phyloP scores from a whole-genome alignment of 75 land plant genomes.

The Sequoia sempervirens region DNA sequence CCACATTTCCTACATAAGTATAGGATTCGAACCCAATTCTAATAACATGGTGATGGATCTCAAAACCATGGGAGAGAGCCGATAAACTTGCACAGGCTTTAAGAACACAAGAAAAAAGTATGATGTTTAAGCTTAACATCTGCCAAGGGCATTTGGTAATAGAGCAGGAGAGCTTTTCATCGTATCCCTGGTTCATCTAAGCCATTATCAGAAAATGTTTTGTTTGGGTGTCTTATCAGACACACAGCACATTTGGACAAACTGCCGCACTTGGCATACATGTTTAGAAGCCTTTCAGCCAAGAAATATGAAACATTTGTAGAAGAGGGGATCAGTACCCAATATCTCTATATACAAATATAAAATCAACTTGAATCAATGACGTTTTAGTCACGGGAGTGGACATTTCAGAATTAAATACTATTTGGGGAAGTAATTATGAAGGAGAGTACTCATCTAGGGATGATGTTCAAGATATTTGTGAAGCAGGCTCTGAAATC shows the following conservation, averaged over 20 bases:
- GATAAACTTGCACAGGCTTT: neutral
- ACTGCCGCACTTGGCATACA: conserved; percentile 7
- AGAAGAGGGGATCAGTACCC: too few species aligned
- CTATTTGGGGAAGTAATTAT: too few species aligned
- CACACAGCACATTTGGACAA: neutral
- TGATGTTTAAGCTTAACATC: neutral
- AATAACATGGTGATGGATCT: neutral
- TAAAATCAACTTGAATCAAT: too few species aligned
- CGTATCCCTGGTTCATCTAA: neutral
- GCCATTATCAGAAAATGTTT: conserved; percentile 1
- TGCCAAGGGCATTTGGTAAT: neutral
- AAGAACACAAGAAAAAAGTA: neutral
- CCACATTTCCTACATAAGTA: conserved; percentile 11
- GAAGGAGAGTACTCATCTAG: too few species aligned
- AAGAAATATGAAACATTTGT: neutral
- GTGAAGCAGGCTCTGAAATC: too few species aligned
- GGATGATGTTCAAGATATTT: too few species aligned
- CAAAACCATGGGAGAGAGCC: too few species aligned
- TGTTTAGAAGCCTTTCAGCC: conserved; percentile 2
- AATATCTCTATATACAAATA: too few species aligned
- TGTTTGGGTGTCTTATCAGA: neutral
- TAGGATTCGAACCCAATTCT: conserved; percentile 3
- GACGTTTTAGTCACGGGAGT: too few species aligned
- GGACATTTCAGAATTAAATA: too few species aligned
- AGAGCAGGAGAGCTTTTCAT: conserved; percentile 2